These are phyloP conservation scores for Neurospora sp. DNA, from an alignment of 495 filamentous ascomycete genomes.

Conservation along the genomic window DNA sequence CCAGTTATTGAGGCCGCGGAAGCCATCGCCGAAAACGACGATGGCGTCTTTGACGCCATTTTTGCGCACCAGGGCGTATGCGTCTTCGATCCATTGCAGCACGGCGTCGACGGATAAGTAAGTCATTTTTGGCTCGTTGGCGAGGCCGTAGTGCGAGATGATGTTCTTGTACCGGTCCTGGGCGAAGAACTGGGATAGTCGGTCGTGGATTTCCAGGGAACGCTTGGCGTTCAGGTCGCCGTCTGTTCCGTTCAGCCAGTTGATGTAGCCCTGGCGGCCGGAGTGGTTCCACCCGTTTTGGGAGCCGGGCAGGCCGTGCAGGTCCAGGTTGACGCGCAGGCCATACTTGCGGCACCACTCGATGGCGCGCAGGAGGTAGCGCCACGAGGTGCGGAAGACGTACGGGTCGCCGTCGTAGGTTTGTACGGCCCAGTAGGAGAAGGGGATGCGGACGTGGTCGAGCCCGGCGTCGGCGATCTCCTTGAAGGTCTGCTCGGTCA, in stretches of 20 bases:
- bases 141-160: conserved; percentile 74
- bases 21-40: conserved; percentile 70
- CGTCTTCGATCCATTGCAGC: conserved; percentile 57
- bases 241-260: conserved; percentile 70
- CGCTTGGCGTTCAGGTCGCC: conserved; percentile 57
- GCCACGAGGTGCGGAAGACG: conserved; percentile 77
- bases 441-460: conserved; percentile 92
- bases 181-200: conserved; percentile 73
- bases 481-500: conserved; percentile 70
- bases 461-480: conserved; percentile 83
- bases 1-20: conserved; percentile 73
- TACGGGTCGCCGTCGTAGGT: conserved; percentile 85
- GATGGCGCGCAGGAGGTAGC: conserved; percentile 86
- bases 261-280: conserved; percentile 59
- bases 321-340: conserved; percentile 85
- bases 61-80: conserved; percentile 52
- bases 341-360: conserved; percentile 93
- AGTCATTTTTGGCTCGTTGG: conserved; percentile 81
- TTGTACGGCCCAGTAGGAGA: conserved; percentile 88
- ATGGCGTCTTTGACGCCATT: conserved; percentile 59
- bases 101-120: conserved; percentile 47
- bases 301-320: conserved; percentile 76
- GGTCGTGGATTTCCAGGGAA: conserved; percentile 72
- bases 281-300: conserved; percentile 91
- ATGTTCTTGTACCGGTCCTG: conserved; percentile 79